These are phyloP conservation scores for Escallonia rubra DNA, from an alignment of 129 eudicot genomes.

Conservation along the genomic window DNA sequence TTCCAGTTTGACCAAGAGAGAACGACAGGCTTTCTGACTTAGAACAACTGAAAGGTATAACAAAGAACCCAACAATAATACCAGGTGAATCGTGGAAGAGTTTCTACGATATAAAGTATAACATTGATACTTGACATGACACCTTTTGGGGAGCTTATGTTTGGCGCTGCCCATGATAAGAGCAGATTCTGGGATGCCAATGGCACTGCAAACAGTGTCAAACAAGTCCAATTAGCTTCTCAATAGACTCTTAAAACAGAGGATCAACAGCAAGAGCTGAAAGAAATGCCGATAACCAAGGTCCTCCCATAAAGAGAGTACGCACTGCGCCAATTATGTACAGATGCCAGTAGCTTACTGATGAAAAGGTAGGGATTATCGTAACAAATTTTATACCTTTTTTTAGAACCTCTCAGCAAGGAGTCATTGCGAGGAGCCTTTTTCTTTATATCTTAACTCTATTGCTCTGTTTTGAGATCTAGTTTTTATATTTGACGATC, in stretches of 20 bases:
- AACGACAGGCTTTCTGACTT: too few species aligned
- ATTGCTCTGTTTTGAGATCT: too few species aligned
- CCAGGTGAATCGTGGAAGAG: too few species aligned
- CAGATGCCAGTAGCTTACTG: slow-evolving; percentile 43
- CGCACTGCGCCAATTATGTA: slow-evolving; percentile 32
- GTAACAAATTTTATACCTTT: not conserved
- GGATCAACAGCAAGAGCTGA: slow-evolving; percentile 28
- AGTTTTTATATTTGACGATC: too few species aligned
- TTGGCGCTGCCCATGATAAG: slow-evolving; percentile 52
- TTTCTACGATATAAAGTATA: too few species aligned
- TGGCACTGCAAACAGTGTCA: slow-evolving; percentile 20
- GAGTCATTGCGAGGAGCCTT: not conserved
- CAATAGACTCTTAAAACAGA: slow-evolving; percentile 28
- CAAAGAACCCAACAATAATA: too few species aligned
- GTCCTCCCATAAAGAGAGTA: slow-evolving; percentile 55
- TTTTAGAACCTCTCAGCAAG: not conserved
- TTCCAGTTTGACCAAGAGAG: too few species aligned
- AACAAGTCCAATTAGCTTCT: slow-evolving; percentile 27
- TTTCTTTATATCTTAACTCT: too few species aligned
- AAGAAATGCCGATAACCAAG: slow-evolving; percentile 40
- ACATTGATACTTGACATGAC: not conserved
- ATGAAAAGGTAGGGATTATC: slow-evolving; percentile 34
- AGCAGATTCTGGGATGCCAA: slow-evolving; percentile 24
- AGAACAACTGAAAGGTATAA: too few species aligned
- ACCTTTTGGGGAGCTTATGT: slow-evolving; percentile 92